Percentiles rank a stretch among this genome's conserved stretches.
Evolutionary conservation across 1,139 yeast species (phyloP).

Genomic region (Sugiyamaella paludigena): DNA sequence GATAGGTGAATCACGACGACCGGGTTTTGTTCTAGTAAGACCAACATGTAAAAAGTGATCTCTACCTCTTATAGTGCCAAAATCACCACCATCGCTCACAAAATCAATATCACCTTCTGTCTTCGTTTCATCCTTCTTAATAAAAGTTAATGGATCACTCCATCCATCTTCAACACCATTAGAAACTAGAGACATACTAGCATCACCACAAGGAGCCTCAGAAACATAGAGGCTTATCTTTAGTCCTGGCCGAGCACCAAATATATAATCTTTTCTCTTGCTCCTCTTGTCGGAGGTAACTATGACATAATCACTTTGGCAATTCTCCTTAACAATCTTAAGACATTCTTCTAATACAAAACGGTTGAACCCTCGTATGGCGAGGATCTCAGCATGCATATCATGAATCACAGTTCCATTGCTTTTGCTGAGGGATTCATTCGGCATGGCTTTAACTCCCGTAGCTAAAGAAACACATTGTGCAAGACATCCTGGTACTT

Average conservation of each 20-base stretch:
- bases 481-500: constrained; percentile 32
- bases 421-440: constrained; percentile 37
- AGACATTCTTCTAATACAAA: constrained; percentile 41
- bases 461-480: constrained; percentile 58
- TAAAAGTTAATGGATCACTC: constrained; percentile 22
- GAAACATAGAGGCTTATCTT: constrained; percentile 62
- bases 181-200: constrained; percentile 54
- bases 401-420: constrained; percentile 73
- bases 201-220: constrained; percentile 92
- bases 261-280: constrained; percentile 21
- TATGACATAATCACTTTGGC: constrained; percentile 7
- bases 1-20: constrained; percentile 68
- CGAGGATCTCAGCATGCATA: constrained; percentile 82
- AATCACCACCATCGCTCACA: constrained; percentile 9
- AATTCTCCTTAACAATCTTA: constrained; percentile 6
- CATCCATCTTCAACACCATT: constrained; percentile 28
- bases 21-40: constrained; percentile 84
- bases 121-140: constrained; percentile 31
- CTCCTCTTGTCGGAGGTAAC: neutral
- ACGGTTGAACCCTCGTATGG: constrained; percentile 64
- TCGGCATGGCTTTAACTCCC: constrained; percentile 79
- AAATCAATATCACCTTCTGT: constrained; percentile 14
- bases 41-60: constrained; percentile 58
- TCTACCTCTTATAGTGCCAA: constrained; percentile 57
- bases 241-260: constrained; percentile 38